Conservation (phyloP, 2,329 filamentous ascomycete species). For the Fusarium hostae region DNA sequence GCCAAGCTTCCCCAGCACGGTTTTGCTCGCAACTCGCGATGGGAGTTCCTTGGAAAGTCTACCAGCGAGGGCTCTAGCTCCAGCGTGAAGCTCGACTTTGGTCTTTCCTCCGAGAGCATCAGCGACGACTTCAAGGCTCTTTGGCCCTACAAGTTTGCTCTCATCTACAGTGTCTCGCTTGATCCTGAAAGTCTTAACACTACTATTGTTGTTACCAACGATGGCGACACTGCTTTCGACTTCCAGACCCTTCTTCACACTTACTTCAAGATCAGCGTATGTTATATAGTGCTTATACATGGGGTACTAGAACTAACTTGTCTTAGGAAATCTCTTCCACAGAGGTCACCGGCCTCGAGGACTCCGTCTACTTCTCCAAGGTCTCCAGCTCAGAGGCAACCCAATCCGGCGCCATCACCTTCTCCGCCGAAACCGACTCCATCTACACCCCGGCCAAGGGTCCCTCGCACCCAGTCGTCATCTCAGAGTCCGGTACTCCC, state of each 20-base stretch:
- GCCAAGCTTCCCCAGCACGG: constrained; percentile 89
- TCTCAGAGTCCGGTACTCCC: constrained; percentile 71
- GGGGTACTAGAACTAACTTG: not conserved
- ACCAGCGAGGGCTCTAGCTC: constrained; percentile 64
- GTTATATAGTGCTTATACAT: constrained; percentile 41
- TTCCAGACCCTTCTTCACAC: constrained; percentile 93
- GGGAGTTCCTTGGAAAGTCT: constrained; percentile 94
- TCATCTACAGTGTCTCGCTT: constrained; percentile 93
- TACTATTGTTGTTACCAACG: constrained; percentile 87
- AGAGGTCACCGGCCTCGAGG: constrained; percentile 79
- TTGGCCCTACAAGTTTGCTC: constrained; percentile 88
- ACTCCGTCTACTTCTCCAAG: constrained; percentile 86
- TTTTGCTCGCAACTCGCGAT: constrained; percentile 87
- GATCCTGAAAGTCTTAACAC: constrained; percentile 80
- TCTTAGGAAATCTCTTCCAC: constrained; percentile 80
- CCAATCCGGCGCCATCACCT: constrained; percentile 70
- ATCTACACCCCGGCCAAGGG: constrained; percentile 80
- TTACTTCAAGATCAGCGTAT: constrained; percentile 83
- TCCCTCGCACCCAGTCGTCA: constrained; percentile 66
- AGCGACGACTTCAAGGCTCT: constrained; percentile 73
- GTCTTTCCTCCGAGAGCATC: constrained; percentile 79
- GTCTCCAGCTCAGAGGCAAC: constrained; percentile 74
- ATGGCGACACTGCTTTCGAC: constrained; percentile 84
- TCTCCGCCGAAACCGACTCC: constrained; percentile 85
- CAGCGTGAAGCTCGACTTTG: constrained; percentile 94